phyloP scores from a whole-genome alignment of 164 flowering plant species.

The Annona cherimola region DNA sequence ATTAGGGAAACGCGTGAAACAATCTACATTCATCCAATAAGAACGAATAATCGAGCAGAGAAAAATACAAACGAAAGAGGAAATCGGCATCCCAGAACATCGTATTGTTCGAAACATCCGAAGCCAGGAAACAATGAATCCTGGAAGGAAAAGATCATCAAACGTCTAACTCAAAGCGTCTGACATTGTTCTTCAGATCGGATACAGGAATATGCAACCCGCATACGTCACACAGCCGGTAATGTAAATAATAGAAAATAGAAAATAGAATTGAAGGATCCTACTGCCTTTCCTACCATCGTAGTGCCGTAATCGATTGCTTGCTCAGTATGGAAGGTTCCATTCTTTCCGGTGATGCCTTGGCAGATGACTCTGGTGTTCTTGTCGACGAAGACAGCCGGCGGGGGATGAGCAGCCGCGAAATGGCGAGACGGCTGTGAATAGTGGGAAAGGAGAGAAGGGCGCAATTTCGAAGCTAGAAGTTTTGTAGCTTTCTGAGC shows the following conservation, averaged over 20 bases:
- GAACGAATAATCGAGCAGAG: too few relatives aligned
- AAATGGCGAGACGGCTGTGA: constrained; percentile 32
- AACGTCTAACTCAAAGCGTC: too few relatives aligned
- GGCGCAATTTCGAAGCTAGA: constrained; percentile 13
- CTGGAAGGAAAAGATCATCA: too few relatives aligned
- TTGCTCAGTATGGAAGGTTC: constrained; percentile 91
- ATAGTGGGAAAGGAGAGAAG: constrained; percentile 8
- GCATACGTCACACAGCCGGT: too few relatives aligned
- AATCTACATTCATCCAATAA: too few relatives aligned
- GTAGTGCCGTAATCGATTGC: constrained; percentile 96
- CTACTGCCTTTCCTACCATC: constrained; percentile 41
- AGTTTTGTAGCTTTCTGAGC: constrained; percentile 27
- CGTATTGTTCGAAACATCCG: too few relatives aligned
- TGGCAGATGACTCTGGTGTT: constrained; percentile 90
- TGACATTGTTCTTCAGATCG: too few relatives aligned
- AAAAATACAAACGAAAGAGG: too few relatives aligned
- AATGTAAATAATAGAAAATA: background rate
- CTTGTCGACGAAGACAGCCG: constrained; percentile 87
- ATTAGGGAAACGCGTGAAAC: too few relatives aligned
- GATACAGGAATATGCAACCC: too few relatives aligned
- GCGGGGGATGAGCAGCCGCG: constrained; percentile 49
- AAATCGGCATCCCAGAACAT: too few relatives aligned
- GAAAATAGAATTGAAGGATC: background rate
- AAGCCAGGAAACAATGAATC: too few relatives aligned
- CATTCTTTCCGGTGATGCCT: constrained; percentile 90